Percentiles rank a stretch among this genome's conserved stretches.
phyloP scores from a whole-genome alignment of 2,329 filamentous ascomycete genomes.

The Septoria linicola region DNA sequence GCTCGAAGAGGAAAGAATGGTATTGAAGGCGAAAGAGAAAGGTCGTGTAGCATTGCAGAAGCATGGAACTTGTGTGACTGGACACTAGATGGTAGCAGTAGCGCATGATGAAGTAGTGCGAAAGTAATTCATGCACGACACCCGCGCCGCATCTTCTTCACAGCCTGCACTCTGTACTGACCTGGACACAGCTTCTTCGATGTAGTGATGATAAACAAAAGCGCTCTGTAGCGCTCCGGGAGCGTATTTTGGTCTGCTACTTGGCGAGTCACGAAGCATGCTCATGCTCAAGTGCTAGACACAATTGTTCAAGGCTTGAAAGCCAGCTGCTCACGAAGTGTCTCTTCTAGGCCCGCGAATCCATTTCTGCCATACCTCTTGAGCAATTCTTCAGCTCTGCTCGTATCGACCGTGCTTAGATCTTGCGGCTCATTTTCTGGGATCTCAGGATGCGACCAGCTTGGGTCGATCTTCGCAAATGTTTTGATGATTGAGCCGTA shows the following conservation, averaged over 20 bases:
- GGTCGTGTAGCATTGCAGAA: background rate
- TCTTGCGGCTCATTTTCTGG: background rate
- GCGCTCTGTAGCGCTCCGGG: too few relatives aligned
- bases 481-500: background rate
- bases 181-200: too few relatives aligned
- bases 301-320: background rate
- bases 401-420: constrained; percentile 7
- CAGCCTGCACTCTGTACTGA: too few relatives aligned
- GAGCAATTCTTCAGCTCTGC: background rate
- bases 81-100: background rate
- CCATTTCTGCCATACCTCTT: constrained; percentile 1
- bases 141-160: too few relatives aligned
- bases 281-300: too few relatives aligned
- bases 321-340: constrained; percentile 1
- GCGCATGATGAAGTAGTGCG: background rate
- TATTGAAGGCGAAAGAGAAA: background rate
- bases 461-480: background rate
- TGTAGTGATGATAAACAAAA: too few relatives aligned
- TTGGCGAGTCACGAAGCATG: too few relatives aligned
- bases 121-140: too few relatives aligned
- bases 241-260: too few relatives aligned
- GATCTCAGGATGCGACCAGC: background rate
- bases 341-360: constrained; percentile 1
- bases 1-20: too few relatives aligned
- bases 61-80: background rate